phyloP scores from a whole-genome alignment of 2,329 filamentous ascomycete genomes.

The Pseudonectria foliicola region DNA sequence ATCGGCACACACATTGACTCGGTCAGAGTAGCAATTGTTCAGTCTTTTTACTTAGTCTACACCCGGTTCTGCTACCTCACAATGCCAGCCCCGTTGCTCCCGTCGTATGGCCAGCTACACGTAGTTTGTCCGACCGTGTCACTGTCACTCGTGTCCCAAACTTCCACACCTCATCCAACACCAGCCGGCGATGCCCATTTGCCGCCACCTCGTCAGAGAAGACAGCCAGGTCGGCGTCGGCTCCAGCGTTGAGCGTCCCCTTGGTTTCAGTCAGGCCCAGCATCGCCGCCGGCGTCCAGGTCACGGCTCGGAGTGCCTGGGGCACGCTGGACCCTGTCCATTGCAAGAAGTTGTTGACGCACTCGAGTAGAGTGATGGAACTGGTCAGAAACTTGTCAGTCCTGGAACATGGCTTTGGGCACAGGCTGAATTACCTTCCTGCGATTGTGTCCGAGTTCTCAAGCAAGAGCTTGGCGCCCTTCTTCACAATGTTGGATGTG shows the following conservation, averaged over 20 bases:
- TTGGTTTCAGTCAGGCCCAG: constrained; percentile 61
- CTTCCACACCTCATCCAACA: constrained; percentile 75
- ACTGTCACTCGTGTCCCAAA: constrained; percentile 56
- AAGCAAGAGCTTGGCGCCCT: constrained; percentile 63
- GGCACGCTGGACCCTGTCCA: constrained; percentile 65
- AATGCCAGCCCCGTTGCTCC: too few relatives aligned
- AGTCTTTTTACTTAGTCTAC: too few relatives aligned
- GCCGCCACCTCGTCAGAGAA: constrained; percentile 46
- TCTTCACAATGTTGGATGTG: constrained; percentile 57
- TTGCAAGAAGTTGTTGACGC: constrained; percentile 71
- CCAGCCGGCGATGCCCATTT: constrained; percentile 42
- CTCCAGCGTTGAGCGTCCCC: constrained; percentile 55
- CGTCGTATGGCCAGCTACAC: constrained; percentile 11
- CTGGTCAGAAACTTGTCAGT: constrained; percentile 26
- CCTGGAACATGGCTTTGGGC: background rate
- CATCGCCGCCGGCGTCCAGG: constrained; percentile 70
- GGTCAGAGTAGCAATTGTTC: too few relatives aligned
- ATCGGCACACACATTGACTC: too few relatives aligned
- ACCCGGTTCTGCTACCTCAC: too few relatives aligned
- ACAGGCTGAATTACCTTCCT: constrained; percentile 48
- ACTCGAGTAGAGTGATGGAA: constrained; percentile 69
- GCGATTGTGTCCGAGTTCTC: constrained; percentile 76
- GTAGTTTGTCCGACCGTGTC: constrained; percentile 15
- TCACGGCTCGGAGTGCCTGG: constrained; percentile 65
- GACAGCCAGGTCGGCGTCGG: constrained; percentile 64